A percentile compares a stretch with the other conserved stretches of the same genome.
These are phyloP conservation scores for Phylloporus rhodoxanthus DNA, from an alignment of 768 basidiomycete genomes.

Conservation along the genomic window DNA sequence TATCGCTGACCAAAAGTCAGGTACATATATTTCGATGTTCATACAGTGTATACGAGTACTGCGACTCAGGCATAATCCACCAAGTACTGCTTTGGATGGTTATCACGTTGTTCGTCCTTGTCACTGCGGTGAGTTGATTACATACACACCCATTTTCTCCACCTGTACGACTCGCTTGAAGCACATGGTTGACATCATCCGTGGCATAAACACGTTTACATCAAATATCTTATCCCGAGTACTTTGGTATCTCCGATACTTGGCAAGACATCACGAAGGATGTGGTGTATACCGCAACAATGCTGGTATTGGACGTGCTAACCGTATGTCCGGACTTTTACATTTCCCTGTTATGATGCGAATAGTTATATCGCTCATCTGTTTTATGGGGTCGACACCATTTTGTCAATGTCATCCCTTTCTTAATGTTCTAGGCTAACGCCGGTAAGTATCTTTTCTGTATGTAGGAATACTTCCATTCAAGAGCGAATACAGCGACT, in stretches of 20 bases:
- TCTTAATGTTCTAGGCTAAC: background rate
- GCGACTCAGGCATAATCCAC: background rate
- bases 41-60: background rate
- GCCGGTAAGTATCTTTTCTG: background rate
- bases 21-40: background rate
- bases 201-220: background rate
- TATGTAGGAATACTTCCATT: background rate
- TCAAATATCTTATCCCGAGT: too few relatives aligned
- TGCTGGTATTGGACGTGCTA: background rate
- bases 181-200: background rate
- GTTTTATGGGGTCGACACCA: slow-evolving; percentile 1
- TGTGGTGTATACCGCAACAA: background rate
- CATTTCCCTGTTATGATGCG: background rate
- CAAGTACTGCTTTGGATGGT: background rate
- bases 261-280: background rate
- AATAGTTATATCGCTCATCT: background rate
- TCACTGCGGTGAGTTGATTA: background rate
- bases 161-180: background rate
- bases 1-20: background rate
- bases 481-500: background rate
- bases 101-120: background rate
- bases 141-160: background rate
- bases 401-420: background rate
- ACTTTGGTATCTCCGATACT: background rate
- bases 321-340: background rate